Base-by-base conservation (phyloP, 2,329 filamentous ascomycete species). In the Triangularia verruculosa region DNA sequence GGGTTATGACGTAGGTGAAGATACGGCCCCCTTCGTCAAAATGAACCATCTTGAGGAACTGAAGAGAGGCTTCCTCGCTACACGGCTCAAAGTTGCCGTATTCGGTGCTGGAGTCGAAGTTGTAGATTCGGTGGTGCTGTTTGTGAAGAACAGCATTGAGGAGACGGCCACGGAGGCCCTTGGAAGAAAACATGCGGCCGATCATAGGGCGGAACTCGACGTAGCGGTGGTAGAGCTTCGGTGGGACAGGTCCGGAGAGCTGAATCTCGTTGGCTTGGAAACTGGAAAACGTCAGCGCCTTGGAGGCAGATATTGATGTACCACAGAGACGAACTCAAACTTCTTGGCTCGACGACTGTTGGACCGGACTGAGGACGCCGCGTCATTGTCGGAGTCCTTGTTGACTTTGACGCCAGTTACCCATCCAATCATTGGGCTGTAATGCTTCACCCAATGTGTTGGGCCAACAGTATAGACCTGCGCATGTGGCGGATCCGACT, bases 211-310 rank as follows among this genome's bases (percentile, higher is more conserved):
- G 90, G 77, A 97, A 97, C 74, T 96, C 93, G 63, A 97, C 93
- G 72, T 90, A 98, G 69, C 93, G 90, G 74, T 97, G 93, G 75
- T 97, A 97, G 32, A 98, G 81, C 66, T 87, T 81, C 1, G 86
- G 80, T 0, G 94, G 93, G 0, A 95, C 89, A 0, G 94, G 94
- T 0, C 94, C 94, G 54, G 85, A 82, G 7, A 98, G 83, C 74
- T 97, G 94, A 72, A 97, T 88, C 75, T 97, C 90, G 74, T 92
- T 93, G 43, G 94, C 91, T 81, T 97, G 93, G 77, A 98, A 98
- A 76, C 91, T 93, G 71, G 11, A 8, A 30, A 54, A 52, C 61
- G 17, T 72, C 24, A 47, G 66, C 39, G 67, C 62, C 62, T 22
- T 57, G 34, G 24, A 25, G 47, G 51, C 47, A 54, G n/a, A 11